Evolutionary conservation across 306 rosid genomes (phyloP).

Genomic region (Cucurbita argyrosperma): DNA sequence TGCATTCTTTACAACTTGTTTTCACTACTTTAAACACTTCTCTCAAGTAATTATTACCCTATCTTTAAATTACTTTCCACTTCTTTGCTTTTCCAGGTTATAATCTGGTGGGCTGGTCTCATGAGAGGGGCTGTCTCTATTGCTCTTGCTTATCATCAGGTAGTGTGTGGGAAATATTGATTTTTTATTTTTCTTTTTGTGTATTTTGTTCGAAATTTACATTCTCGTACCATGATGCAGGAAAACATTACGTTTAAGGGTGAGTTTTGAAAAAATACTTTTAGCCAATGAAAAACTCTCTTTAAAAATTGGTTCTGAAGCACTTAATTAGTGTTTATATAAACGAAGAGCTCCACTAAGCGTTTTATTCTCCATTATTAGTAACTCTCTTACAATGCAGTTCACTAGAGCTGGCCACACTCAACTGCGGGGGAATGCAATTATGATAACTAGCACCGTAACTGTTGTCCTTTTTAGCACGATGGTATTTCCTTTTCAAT

Average conservation of each 20-base stretch:
- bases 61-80: not conserved
- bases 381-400: conserved; percentile 31
- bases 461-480: conserved; percentile 92
- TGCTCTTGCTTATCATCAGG: conserved; percentile 98
- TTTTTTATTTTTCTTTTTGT: not conserved
- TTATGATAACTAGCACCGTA: conserved; percentile 91
- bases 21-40: not conserved
- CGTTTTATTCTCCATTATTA: not conserved
- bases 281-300: not conserved
- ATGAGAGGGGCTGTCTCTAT: conserved; percentile 99
- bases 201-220: not conserved
- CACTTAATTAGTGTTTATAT: not conserved
- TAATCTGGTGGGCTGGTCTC: conserved; percentile 99
- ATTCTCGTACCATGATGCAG: not conserved
- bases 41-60: not conserved
- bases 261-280: not conserved
- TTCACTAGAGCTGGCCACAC: conserved; percentile 81
- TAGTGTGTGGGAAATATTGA: not conserved
- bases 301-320: not conserved
- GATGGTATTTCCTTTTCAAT: conserved; percentile 30
- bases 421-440: conserved; percentile 52
- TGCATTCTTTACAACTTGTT: conserved; percentile 8
- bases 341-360: not conserved
- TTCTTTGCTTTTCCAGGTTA: conserved; percentile 32
- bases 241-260: not conserved